These are phyloP conservation scores for Cytidiella melzeri DNA, from an alignment of 768 basidiomycete genomes.

Conservation along the genomic window DNA sequence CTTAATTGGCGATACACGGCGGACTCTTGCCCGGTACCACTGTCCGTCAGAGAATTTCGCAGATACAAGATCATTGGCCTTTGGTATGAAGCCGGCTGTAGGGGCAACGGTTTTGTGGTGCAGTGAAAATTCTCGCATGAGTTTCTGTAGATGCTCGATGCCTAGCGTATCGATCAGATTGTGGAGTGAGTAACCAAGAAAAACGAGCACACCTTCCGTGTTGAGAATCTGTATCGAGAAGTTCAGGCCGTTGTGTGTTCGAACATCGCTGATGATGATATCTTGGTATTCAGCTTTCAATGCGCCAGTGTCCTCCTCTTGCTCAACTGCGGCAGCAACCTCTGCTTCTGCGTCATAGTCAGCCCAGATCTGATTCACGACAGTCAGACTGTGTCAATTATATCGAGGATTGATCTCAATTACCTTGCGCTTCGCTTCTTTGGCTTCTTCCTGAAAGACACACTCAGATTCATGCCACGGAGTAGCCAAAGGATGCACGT, in stretches of 20 bases:
- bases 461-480: not conserved
- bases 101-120: constrained; percentile 68
- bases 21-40: constrained; percentile 95
- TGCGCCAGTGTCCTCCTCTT: constrained; percentile 41
- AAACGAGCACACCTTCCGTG: constrained; percentile 62
- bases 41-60: constrained; percentile 83
- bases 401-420: constrained; percentile 22
- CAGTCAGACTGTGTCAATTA: not conserved
- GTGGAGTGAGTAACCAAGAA: not conserved
- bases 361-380: constrained; percentile 66
- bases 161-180: constrained; percentile 37
- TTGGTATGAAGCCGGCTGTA: constrained; percentile 70
- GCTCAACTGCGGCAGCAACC: constrained; percentile 37
- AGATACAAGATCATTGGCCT: constrained; percentile 84
- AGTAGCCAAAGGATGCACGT: constrained; percentile 11
- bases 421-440: constrained; percentile 71
- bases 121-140: constrained; percentile 91
- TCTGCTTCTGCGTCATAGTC: constrained; percentile 75
- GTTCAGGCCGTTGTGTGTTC: constrained; percentile 61
- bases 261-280: constrained; percentile 85
- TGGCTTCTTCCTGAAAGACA: constrained; percentile 63
- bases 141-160: constrained; percentile 84
- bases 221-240: constrained; percentile 95
- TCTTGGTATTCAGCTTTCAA: constrained; percentile 86
- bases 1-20: constrained; percentile 78